Evolutionary conservation across 2,329 filamentous ascomycete species (phyloP).

Genomic region (Hypoxylon sp.): DNA sequence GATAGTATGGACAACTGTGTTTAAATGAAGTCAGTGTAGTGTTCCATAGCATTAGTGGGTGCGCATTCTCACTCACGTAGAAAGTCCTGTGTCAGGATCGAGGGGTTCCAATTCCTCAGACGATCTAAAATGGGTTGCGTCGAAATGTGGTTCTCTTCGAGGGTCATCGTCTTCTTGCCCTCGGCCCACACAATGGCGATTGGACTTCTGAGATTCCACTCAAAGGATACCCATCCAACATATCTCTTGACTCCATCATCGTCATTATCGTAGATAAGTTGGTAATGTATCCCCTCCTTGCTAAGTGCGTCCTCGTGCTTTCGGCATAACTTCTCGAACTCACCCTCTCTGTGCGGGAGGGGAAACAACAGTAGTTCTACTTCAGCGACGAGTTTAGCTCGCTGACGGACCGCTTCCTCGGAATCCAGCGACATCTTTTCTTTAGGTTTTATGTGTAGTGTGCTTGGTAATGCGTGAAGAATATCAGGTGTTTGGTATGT

Average conservation of each 20-base stretch:
- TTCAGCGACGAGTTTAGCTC: background rate
- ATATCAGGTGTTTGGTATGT: background rate
- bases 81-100: background rate
- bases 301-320: background rate
- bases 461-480: background rate
- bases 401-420: background rate
- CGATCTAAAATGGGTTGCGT: background rate
- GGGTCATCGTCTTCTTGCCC: background rate
- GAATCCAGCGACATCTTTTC: background rate
- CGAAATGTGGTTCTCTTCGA: background rate
- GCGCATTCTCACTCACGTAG: background rate
- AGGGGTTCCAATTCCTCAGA: background rate
- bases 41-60: background rate
- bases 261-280: background rate
- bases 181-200: background rate
- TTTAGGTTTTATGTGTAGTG: background rate
- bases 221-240: background rate
- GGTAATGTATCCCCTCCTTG: background rate
- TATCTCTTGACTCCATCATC: background rate
- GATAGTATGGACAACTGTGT: background rate
- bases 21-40: background rate
- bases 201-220: background rate
- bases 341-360: background rate
- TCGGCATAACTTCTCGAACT: background rate
- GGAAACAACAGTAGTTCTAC: background rate